These are phyloP conservation scores for Hyaloperonospora arabidopsidis DNA, from an alignment of 352 stramenopile genomes.

Conservation along the genomic window DNA sequence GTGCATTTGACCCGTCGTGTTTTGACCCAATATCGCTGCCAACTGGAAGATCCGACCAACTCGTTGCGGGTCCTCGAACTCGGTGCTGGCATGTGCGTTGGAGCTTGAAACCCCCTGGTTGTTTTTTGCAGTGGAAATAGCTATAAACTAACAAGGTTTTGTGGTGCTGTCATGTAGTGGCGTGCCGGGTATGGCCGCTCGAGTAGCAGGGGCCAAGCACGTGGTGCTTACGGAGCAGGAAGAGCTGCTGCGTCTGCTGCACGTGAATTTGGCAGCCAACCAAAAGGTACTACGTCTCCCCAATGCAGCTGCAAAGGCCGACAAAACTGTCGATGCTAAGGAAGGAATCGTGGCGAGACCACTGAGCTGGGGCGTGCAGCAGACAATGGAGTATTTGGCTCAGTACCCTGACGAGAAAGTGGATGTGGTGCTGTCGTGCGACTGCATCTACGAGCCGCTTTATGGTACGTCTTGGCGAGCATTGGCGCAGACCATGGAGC, in stretches of 20 bases:
- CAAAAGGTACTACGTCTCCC: constrained; percentile 26
- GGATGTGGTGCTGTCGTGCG: constrained; percentile 90
- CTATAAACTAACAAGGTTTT: too few species aligned
- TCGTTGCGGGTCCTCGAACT: constrained; percentile 65
- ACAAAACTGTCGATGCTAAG: constrained; percentile 13
- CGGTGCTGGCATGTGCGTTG: constrained; percentile 67
- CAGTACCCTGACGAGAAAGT: constrained; percentile 48
- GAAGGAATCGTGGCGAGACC: constrained; percentile 43
- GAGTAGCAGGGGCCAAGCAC: constrained; percentile 65
- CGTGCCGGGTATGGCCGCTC: constrained; percentile 87
- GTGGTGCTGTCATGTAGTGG: constrained; percentile 30
- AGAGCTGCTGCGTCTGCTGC: constrained; percentile 81
- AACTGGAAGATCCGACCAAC: constrained; percentile 28
- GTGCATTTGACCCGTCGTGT: constrained; percentile 57
- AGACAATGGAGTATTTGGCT: constrained; percentile 56
- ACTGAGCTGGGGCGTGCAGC: constrained; percentile 76
- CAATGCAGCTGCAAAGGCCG: constrained; percentile 7
- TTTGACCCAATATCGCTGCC: constrained; percentile 33
- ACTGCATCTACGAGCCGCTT: constrained; percentile 92
- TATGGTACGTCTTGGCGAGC: constrained; percentile 88
- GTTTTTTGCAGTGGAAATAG: too few species aligned
- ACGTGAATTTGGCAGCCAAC: constrained; percentile 61
- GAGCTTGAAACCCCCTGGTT: neutral
- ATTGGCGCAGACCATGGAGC: constrained; percentile 84
- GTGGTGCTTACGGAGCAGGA: constrained; percentile 90